These are phyloP conservation scores for Wickerhamiella azymoides DNA, from an alignment of 805 yeast species.

Conservation along the genomic window DNA sequence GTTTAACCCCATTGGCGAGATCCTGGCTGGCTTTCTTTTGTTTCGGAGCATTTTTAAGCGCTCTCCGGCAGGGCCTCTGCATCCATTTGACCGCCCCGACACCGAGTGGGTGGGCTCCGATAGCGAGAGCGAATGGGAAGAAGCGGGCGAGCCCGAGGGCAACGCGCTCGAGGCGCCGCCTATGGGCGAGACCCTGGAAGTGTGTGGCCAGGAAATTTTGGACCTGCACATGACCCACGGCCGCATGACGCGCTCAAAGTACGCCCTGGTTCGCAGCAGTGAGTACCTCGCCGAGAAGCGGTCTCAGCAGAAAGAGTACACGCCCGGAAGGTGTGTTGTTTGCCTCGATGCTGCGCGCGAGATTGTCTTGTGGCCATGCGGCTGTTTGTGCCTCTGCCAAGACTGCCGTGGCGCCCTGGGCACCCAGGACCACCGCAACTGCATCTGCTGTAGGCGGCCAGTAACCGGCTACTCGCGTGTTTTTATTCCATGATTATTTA, in stretches of 20 bases:
- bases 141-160: neutral
- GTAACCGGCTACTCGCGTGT: slow-evolving; percentile 56
- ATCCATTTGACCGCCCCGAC: neutral
- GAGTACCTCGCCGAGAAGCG: neutral
- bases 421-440: slow-evolving; percentile 55
- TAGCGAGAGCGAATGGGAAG: neutral
- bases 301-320: neutral
- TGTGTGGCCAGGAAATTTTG: slow-evolving; percentile 1
- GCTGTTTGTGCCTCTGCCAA: slow-evolving; percentile 80
- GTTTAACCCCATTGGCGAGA: neutral
- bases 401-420: slow-evolving; percentile 64
- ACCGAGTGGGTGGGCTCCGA: neutral
- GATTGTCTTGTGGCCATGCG: slow-evolving; percentile 84
- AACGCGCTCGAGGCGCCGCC: neutral
- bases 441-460: slow-evolving; percentile 70
- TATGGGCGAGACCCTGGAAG: neutral
- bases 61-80: neutral
- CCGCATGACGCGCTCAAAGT: neutral
- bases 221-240: neutral
- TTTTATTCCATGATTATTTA: slow-evolving; percentile 35
- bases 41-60: neutral
- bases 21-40: neutral
- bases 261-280: neutral
- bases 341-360: slow-evolving; percentile 66
- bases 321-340: slow-evolving; percentile 45